Evolutionary conservation across 2,329 filamentous ascomycete genomes (phyloP).

Genomic region (Exophiala xenobiotica): DNA sequence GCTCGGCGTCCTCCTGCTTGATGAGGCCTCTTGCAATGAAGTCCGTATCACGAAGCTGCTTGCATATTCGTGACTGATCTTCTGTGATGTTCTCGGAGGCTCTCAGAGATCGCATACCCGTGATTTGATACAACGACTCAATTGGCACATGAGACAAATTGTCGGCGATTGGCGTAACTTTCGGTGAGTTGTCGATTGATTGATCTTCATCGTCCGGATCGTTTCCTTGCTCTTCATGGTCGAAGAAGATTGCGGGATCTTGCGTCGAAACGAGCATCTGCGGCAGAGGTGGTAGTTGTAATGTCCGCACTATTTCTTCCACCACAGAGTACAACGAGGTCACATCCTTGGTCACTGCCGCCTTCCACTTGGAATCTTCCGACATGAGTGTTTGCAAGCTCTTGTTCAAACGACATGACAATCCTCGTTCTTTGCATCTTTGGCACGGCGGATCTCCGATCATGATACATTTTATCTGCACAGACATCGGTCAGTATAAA

Average conservation of each 20-base stretch:
- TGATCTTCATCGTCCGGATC: constrained; percentile 45
- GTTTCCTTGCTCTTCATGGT: constrained; percentile 45
- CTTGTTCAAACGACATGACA: constrained; percentile 55
- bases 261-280: constrained; percentile 37
- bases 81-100: constrained; percentile 34
- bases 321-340: constrained; percentile 33
- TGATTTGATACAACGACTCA: constrained; percentile 39
- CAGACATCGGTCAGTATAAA: constrained; percentile 2
- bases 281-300: constrained; percentile 40
- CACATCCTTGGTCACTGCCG: constrained; percentile 36
- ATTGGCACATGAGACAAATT: constrained; percentile 38
- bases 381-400: constrained; percentile 50
- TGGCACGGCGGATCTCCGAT: constrained; percentile 50
- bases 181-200: constrained; percentile 40
- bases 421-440: constrained; percentile 49
- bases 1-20: constrained; percentile 43
- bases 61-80: constrained; percentile 33
- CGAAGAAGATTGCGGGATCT: constrained; percentile 32
- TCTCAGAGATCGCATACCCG: constrained; percentile 34
- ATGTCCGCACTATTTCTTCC: constrained; percentile 38
- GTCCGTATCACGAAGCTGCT: constrained; percentile 44
- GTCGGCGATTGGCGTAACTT: constrained; percentile 31
- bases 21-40: constrained; percentile 53
- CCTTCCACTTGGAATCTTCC: constrained; percentile 49
- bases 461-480: constrained; percentile 52